These are phyloP conservation scores for Vaccinium corymbosum DNA, from an alignment of 148 eudicot species.

Conservation along the genomic window DNA sequence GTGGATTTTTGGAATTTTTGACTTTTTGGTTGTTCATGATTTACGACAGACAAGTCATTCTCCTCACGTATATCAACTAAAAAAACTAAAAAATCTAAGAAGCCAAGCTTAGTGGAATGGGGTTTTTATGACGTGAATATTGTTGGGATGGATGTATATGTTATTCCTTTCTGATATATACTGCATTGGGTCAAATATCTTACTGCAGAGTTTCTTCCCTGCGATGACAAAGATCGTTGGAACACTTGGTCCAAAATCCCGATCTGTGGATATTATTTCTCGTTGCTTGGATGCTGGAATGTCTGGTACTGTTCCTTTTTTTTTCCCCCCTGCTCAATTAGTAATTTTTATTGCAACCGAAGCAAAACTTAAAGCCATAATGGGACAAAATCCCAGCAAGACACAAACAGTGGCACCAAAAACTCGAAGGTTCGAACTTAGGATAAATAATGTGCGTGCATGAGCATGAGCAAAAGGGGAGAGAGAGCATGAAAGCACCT, in stretches of 20 bases:
- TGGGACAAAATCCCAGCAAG: not conserved
- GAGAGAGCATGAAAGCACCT: not conserved
- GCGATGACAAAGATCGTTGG: conserved; percentile 41
- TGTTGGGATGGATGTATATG: not conserved
- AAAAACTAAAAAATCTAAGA: too few species aligned
- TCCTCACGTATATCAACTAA: too few species aligned
- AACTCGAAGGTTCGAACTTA: not conserved
- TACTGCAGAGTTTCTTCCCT: conserved; percentile 32
- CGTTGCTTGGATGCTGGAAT: conserved; percentile 34
- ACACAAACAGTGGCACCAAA: not conserved
- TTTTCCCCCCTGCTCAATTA: not conserved
- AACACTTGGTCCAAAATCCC: conserved; percentile 32
- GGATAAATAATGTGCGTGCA: not conserved
- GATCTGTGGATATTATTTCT: conserved; percentile 31
- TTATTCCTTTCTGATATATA: not conserved
- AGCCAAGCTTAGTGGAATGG: too few species aligned
- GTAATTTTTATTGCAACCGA: not conserved
- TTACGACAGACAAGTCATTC: too few species aligned
- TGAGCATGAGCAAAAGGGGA: not conserved
- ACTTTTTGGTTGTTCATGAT: too few species aligned
- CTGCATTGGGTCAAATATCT: not conserved
- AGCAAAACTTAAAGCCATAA: not conserved
- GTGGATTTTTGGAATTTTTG: too few species aligned
- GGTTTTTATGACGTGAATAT: not conserved
- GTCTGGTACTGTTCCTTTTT: conserved; percentile 25